phyloP scores from a whole-genome alignment of 768 basidiomycete genomes.

The Dacryopinax spathularia region DNA sequence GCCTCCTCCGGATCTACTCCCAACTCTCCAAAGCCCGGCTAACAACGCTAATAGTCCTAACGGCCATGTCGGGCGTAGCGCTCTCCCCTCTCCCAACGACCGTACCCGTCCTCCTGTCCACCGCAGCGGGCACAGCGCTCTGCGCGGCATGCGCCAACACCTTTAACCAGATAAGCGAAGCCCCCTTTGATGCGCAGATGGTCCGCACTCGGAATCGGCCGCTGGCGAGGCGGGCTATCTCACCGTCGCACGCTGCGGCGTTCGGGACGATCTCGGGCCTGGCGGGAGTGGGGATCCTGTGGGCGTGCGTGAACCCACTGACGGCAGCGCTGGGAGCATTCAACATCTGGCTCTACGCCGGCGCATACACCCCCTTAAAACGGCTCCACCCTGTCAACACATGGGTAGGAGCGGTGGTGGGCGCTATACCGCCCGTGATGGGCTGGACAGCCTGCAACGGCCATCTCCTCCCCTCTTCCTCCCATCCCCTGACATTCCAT shows the following conservation, averaged over 20 bases:
- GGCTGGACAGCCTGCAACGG: conserved; percentile 96
- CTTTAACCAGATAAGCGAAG: conserved; percentile 86
- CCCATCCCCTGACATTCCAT: conserved; percentile 45
- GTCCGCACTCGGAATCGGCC: conserved; percentile 76
- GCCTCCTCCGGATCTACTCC: conserved; percentile 49
- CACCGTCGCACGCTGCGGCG: conserved; percentile 64
- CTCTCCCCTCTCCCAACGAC: conserved; percentile 78
- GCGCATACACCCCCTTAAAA: conserved; percentile 85
- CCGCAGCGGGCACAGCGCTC: conserved; percentile 77
- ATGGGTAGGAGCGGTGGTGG: conserved; percentile 89
- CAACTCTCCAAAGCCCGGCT: conserved; percentile 78
- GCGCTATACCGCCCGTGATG: conserved; percentile 87
- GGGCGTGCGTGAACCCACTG: conserved; percentile 68
- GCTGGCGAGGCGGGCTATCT: conserved; percentile 70
- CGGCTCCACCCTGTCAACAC: conserved; percentile 71
- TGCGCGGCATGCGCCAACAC: conserved; percentile 90
- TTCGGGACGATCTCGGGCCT: conserved; percentile 69
- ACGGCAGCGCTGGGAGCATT: conserved; percentile 69
- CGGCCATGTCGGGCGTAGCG: conserved; percentile 84
- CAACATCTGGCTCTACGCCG: conserved; percentile 83
- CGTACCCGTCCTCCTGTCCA: conserved; percentile 68
- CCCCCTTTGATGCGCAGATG: conserved; percentile 96
- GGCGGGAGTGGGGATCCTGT: conserved; percentile 63
- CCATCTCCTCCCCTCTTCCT: conserved; percentile 47
- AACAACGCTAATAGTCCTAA: conserved; percentile 69